Evolutionary conservation across 805 yeast species (phyloP).

Genomic region (Wickerhamomyces pijperi): DNA sequence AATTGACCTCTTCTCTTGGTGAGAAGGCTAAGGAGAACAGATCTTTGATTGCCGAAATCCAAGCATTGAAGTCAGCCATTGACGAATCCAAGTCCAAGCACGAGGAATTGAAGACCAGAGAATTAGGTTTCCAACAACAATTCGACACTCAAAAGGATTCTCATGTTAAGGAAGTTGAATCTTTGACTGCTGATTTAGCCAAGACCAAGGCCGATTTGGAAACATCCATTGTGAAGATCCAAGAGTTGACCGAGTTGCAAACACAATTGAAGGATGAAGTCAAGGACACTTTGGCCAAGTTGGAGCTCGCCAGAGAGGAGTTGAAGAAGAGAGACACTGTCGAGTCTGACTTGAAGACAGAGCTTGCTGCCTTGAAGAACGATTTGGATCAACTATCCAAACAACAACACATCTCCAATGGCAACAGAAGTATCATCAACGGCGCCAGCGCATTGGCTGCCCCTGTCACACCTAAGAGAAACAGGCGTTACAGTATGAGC

Average conservation of each 20-base stretch:
- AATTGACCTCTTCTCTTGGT: slow-evolving; percentile 77
- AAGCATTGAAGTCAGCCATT: slow-evolving; percentile 35
- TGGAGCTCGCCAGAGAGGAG: slow-evolving; percentile 47
- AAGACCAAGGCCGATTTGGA: slow-evolving; percentile 45
- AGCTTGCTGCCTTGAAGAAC: slow-evolving; percentile 33
- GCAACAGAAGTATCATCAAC: slow-evolving; percentile 22
- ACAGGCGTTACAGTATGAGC: slow-evolving; percentile 26
- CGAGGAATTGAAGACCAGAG: slow-evolving; percentile 43
- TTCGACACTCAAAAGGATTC: slow-evolving; percentile 32
- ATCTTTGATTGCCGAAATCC: slow-evolving; percentile 52
- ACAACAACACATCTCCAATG: slow-evolving; percentile 18
- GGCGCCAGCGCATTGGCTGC: slow-evolving; percentile 6
- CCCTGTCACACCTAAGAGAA: slow-evolving; percentile 18
- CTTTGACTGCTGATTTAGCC: slow-evolving; percentile 43
- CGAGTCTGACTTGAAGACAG: slow-evolving; percentile 46
- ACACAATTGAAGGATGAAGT: slow-evolving; percentile 55
- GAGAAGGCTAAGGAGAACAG: slow-evolving; percentile 75
- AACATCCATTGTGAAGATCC: slow-evolving; percentile 46
- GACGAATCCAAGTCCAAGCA: slow-evolving; percentile 44
- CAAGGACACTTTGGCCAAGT: slow-evolving; percentile 45
- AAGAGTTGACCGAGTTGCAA: slow-evolving; percentile 49
- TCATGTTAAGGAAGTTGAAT: slow-evolving; percentile 37
- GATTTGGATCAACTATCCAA: slow-evolving; percentile 20
- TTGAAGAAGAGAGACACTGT: slow-evolving; percentile 48
- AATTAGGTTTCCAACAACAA: slow-evolving; percentile 37